A percentile compares a stretch with the other conserved stretches of the same genome.
phyloP scores from a whole-genome alignment of 257 asterid species.

The Mentha longifolia region DNA sequence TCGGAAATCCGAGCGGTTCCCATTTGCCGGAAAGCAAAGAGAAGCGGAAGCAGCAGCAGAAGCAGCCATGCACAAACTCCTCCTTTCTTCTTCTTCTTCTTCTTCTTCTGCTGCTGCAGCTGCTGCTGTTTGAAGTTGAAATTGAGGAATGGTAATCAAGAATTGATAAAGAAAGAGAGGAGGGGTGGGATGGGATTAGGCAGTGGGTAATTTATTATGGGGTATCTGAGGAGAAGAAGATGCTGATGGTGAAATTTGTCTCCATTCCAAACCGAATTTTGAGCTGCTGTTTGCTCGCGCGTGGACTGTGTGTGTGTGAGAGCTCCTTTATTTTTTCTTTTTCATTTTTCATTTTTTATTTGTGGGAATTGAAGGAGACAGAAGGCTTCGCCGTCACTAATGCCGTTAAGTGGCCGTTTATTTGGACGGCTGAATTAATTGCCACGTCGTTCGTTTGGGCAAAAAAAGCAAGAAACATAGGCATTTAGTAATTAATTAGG shows the following conservation, averaged over 20 bases:
- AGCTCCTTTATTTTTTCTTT: neutral
- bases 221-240: conserved; percentile 31
- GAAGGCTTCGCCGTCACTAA: neutral
- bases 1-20: conserved; percentile 40
- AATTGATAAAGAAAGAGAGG: neutral
- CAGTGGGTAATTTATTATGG: conserved; percentile 11
- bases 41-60: conserved; percentile 51
- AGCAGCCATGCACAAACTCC: conserved; percentile 45
- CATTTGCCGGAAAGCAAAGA: conserved; percentile 58
- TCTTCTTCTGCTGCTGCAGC: neutral
- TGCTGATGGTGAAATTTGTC: conserved; percentile 39
- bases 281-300: conserved; percentile 24
- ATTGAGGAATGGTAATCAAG: neutral
- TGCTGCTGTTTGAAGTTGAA: conserved; percentile 25
- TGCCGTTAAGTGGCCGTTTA: conserved; percentile 13
- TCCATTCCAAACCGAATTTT: conserved; percentile 27
- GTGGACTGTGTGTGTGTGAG: neutral
- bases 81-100: neutral
- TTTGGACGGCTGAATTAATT: neutral
- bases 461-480: neutral
- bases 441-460: neutral
- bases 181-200: conserved; percentile 14
- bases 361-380: neutral
- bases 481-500: neutral
- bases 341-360: too few relatives aligned